Conservation (phyloP, 176 grass and related monocot species). For the Rhynchospora pubera region DNA sequence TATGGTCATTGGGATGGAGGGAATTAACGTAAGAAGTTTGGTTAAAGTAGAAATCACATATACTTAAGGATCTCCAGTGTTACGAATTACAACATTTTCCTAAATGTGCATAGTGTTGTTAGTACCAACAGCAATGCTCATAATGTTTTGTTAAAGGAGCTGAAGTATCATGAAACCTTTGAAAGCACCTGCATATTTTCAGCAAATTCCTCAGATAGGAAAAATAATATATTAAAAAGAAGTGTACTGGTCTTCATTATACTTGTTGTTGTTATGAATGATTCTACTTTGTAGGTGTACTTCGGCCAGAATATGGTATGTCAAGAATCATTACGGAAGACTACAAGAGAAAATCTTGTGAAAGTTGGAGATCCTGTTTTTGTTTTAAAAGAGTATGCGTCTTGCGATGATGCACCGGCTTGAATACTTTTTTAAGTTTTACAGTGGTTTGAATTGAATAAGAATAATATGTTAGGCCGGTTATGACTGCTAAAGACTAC, state of each 20-base stretch:
- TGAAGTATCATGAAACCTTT: not conserved
- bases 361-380: constrained; percentile 57
- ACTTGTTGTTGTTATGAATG: not conserved
- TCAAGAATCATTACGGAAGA: constrained; percentile 40
- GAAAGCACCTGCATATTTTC: not conserved
- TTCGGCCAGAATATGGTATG: constrained; percentile 87
- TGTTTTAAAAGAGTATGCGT: constrained; percentile 38
- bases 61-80: not conserved
- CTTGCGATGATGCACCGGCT: constrained; percentile 35
- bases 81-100: not conserved
- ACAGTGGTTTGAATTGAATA: not conserved
- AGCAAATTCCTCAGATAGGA: not conserved
- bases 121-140: not conserved
- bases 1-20: not conserved
- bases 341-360: constrained; percentile 33
- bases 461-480: not conserved
- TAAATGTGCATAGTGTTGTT: not conserved
- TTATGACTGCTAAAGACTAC: too few relatives aligned
- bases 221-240: not conserved
- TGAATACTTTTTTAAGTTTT: constrained; percentile 18
- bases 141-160: not conserved
- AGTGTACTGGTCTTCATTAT: not conserved
- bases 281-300: constrained; percentile 39
- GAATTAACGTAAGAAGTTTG: not conserved
- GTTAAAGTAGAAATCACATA: not conserved